These are phyloP conservation scores for Pseudocercospora fuligena DNA, from an alignment of 2,329 filamentous ascomycete genomes.

Conservation along the genomic window DNA sequence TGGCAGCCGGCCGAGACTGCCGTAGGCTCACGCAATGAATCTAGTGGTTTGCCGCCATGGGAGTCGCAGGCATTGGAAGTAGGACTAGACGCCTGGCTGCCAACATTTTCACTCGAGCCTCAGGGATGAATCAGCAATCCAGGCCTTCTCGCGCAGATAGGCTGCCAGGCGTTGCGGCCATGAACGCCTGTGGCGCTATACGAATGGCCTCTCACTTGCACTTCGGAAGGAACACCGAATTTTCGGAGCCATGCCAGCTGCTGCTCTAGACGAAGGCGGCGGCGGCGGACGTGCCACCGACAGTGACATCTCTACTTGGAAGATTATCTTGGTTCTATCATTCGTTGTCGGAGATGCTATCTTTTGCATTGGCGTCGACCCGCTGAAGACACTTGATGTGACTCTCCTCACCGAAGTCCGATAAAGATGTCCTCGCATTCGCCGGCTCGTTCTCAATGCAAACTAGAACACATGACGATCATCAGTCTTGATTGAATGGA, in stretches of 20 bases:
- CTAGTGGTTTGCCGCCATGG: slow-evolving; percentile 32
- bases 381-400: background rate
- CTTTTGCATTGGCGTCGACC: background rate
- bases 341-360: no score
- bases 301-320: background rate
- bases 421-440: background rate
- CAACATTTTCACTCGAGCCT: slow-evolving; percentile 28
- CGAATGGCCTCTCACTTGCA: background rate
- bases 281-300: background rate
- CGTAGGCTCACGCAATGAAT: slow-evolving; percentile 30
- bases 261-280: background rate
- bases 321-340: background rate
- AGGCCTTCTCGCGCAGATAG: background rate
- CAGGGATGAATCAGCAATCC: slow-evolving; percentile 5
- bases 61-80: slow-evolving; percentile 31
- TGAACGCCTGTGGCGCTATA: background rate
- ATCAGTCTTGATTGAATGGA: background rate
- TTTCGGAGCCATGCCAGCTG: background rate
- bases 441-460: background rate
- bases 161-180: background rate
- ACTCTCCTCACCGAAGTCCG: background rate
- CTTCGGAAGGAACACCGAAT: background rate
- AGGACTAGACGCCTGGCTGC: slow-evolving; percentile 33
- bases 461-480: background rate
- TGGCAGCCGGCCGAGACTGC: slow-evolving; percentile 36